phyloP scores from a whole-genome alignment of 2,329 filamentous ascomycete genomes.

The Nothopassalora personata region DNA sequence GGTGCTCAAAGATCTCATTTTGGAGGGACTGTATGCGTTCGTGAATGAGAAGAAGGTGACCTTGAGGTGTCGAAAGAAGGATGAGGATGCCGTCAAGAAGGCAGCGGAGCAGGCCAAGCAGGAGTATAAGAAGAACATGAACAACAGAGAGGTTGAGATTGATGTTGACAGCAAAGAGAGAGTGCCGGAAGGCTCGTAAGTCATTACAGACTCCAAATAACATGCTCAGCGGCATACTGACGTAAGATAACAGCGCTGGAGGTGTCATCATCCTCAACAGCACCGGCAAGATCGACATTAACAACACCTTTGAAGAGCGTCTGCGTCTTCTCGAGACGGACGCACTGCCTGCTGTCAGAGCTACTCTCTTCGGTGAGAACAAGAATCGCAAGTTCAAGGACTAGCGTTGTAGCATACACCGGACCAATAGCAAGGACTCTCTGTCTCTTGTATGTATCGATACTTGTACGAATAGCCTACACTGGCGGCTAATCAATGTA shows the following conservation, averaged over 20 bases:
- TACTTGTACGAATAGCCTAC: neutral
- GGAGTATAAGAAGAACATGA: constrained; percentile 73
- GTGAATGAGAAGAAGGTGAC: constrained; percentile 67
- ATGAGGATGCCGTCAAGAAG: constrained; percentile 69
- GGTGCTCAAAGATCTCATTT: constrained; percentile 71
- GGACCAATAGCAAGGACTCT: neutral
- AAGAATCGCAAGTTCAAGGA: constrained; percentile 93
- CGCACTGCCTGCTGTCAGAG: constrained; percentile 76
- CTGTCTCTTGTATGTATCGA: neutral
- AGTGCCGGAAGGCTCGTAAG: constrained; percentile 78
- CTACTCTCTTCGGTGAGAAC: constrained; percentile 89
- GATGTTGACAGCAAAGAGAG: constrained; percentile 73
- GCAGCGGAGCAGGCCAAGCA: constrained; percentile 69
- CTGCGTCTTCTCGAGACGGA: constrained; percentile 78
- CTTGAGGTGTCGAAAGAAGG: constrained; percentile 72
- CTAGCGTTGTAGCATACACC: constrained; percentile 42
- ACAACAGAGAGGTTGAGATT: constrained; percentile 59
- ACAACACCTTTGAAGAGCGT: constrained; percentile 95
- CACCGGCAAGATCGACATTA: constrained; percentile 91
- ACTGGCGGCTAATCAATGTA: neutral
- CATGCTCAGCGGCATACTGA: constrained; percentile 20
- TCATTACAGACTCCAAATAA: constrained; percentile 25
- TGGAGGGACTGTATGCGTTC: constrained; percentile 87
- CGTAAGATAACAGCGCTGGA: constrained; percentile 59
- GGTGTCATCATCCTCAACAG: constrained; percentile 76